Conservation (phyloP, 2,329 filamentous ascomycete genomes). For the Paraphaeosphaeria minitans region DNA sequence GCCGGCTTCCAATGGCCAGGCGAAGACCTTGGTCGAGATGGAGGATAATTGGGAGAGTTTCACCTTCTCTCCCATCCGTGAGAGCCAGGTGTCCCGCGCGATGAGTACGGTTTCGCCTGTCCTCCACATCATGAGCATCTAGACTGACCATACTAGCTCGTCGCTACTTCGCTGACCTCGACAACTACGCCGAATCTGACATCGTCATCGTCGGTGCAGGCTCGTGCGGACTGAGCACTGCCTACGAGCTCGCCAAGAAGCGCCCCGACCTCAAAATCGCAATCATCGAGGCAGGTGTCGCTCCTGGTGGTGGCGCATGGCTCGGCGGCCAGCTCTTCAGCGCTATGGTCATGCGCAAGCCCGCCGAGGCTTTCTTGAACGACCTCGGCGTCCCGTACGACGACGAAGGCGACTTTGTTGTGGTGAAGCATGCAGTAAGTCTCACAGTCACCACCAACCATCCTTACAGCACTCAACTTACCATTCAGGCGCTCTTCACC, state of each 20-base stretch:
- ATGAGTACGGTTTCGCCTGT: conserved; percentile 62
- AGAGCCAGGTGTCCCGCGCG: conserved; percentile 88
- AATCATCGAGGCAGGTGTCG: conserved; percentile 85
- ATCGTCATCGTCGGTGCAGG: conserved; percentile 92
- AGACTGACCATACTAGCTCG: conserved; percentile 52
- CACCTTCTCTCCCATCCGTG: conserved; percentile 83
- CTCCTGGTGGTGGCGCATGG: conserved; percentile 86
- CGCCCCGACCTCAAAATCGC: conserved; percentile 91
- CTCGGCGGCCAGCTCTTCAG: conserved; percentile 93
- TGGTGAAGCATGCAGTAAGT: conserved; percentile 80
- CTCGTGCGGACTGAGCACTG: conserved; percentile 82
- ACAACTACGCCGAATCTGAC: conserved; percentile 88
- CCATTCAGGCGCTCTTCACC: conserved; percentile 73
- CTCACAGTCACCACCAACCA: background rate
- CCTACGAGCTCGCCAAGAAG: conserved; percentile 81
- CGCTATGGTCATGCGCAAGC: conserved; percentile 94
- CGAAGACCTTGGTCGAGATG: conserved; percentile 67
- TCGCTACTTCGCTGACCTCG: conserved; percentile 89
- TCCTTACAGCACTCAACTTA: background rate
- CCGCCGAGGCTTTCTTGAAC: conserved; percentile 80
- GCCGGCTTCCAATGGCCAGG: conserved; percentile 51
- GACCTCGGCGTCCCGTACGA: conserved; percentile 86
- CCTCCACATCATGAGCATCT: background rate
- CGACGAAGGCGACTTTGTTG: conserved; percentile 85
- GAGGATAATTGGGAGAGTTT: conserved; percentile 81